Evolutionary conservation across 495 filamentous ascomycete species (phyloP), one percentile per base, ranked within the genome.

Genomic region (Pyrenopolyporus hunteri): DNA sequence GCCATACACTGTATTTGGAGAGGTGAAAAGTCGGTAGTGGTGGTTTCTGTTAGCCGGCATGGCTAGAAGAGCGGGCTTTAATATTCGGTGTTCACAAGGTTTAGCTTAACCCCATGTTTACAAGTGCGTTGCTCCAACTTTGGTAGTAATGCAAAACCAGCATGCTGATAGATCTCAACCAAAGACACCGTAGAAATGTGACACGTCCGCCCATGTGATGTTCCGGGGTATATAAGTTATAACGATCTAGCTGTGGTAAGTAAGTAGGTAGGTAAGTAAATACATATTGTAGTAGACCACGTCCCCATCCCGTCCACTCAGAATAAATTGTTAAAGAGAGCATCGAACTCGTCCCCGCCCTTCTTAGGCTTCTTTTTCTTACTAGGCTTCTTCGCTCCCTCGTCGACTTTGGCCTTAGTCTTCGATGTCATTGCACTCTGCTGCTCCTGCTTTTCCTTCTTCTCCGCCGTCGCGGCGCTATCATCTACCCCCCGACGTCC

Each of bases 311-410:
- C 22, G 4, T n/a, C n/a, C n/a, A 10, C 28, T 60, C n/a, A 70
- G 29, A 66, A 63, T 9, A 71, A 43, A 36, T 40, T 40, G 20
- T 63, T 69, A 46, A 78, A 78, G n/a, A 78, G 64, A 33, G 59
- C 64, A 19, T 79, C 75, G 8, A 78, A 71, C 17, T 73, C 73
- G 17, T 66, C 54, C 66, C 72, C 45, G 10, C 60, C 54, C 43
- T 68, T 70, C 58, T 70, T 73, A 11, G 32, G 17, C 49, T 67
- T 74, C 45, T 63, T 66, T 28, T 49, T 65, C 25, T 50, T 68
- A 23, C 45, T 47, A 10, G 32, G 44, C 17, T 35, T 58, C 56
- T 26, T 16, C 23, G 13, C 29, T 31, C 46, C 16, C 5, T 36
- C 35, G 1, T 9, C 19, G 0, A 52, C 22, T 9, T 52, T 39